These are phyloP conservation scores for Streptanthus diversifolius DNA, from an alignment of 345 rosid species.

Conservation along the genomic window DNA sequence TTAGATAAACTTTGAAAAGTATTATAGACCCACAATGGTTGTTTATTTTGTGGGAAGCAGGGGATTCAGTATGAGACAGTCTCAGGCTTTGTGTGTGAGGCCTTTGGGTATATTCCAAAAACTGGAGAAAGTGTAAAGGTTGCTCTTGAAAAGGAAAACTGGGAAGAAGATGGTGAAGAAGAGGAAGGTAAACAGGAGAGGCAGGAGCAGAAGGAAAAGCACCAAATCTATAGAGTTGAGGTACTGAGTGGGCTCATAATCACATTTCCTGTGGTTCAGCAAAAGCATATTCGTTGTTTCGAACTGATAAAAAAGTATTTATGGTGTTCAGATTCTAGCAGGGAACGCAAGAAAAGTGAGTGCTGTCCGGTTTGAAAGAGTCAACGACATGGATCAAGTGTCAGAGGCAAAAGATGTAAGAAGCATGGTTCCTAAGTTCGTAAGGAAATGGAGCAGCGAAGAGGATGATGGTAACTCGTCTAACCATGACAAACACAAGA, in stretches of 20 bases:
- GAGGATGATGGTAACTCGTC: conserved; percentile 52
- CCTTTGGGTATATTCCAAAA: conserved; percentile 96
- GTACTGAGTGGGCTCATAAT: conserved; percentile 33
- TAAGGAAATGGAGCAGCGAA: conserved; percentile 74
- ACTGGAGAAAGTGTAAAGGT: conserved; percentile 87
- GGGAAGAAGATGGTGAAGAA: conserved; percentile 64
- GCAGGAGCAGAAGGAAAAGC: conserved; percentile 62
- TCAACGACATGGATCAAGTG: conserved; percentile 48
- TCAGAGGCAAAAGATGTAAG: conserved; percentile 62
- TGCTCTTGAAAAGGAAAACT: conserved; percentile 70
- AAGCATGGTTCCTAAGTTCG: conserved; percentile 65
- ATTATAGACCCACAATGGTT: neutral
- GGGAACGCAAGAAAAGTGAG: conserved; percentile 98
- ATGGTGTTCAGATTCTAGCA: conserved; percentile 66
- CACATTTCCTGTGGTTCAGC: neutral
- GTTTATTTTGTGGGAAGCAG: conserved; percentile 40
- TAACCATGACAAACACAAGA: conserved; percentile 36
- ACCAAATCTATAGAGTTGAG: conserved; percentile 82
- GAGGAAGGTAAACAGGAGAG: conserved; percentile 61
- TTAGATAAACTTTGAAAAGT: neutral
- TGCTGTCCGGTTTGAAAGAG: conserved; percentile 79
- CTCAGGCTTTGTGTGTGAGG: conserved; percentile 93
- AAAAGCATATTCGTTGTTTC: neutral
- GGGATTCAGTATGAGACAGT: conserved; percentile 98
- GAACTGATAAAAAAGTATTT: conserved; percentile 10